A percentile compares a stretch with the other conserved stretches of the same genome.
phyloP scores from a whole-genome alignment of 495 filamentous ascomycete species.

The Lepraria neglecta region DNA sequence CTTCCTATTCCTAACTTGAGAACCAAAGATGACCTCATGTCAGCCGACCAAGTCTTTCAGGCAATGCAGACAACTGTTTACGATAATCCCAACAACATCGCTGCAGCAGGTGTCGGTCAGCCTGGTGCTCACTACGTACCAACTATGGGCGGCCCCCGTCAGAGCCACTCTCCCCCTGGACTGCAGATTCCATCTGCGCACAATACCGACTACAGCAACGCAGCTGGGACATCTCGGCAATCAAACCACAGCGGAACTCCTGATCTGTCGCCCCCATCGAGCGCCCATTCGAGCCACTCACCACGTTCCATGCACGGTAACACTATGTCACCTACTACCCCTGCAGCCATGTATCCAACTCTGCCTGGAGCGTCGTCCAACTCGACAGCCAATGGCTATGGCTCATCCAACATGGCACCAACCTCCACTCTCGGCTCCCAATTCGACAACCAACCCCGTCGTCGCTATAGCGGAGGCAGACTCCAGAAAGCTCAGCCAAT shows the following conservation, averaged over 20 bases:
- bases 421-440: conserved; percentile 72
- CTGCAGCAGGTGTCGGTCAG: conserved; percentile 66
- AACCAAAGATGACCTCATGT: conserved; percentile 85
- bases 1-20: conserved; percentile 79
- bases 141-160: conserved; percentile 57
- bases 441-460: conserved; percentile 74
- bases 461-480: conserved; percentile 80
- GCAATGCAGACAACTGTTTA: conserved; percentile 94
- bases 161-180: conserved; percentile 64
- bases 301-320: conserved; percentile 57
- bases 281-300: conserved; percentile 75
- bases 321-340: conserved; percentile 55
- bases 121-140: conserved; percentile 60
- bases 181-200: conserved; percentile 49
- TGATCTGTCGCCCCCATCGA: conserved; percentile 85
- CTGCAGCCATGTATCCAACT: conserved; percentile 71
- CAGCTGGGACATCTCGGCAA: conserved; percentile 52
- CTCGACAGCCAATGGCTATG: conserved; percentile 47
- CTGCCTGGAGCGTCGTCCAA: conserved; percentile 63
- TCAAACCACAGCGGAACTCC: conserved; percentile 60
- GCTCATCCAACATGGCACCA: conserved; percentile 55
- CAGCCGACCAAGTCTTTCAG: conserved; percentile 88
- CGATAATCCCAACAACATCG: conserved; percentile 73
- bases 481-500: conserved; percentile 63
- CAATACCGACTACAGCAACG: conserved; percentile 43